These are phyloP conservation scores for Corylus americana DNA, from an alignment of 306 rosid genomes.

Conservation along the genomic window DNA sequence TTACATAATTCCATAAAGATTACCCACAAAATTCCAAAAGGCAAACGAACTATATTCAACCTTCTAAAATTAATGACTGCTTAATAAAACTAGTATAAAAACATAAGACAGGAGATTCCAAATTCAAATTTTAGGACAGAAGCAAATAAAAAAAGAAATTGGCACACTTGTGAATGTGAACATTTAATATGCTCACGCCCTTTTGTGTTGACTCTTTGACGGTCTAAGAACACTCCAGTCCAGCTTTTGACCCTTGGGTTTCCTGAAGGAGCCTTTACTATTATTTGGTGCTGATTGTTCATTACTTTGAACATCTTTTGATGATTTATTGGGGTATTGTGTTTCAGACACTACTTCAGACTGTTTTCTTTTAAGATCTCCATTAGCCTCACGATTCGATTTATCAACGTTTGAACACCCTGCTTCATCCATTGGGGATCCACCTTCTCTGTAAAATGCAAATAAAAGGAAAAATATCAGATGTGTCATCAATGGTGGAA, in stretches of 20 bases:
- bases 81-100: conserved; percentile 7
- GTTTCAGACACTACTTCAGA: conserved; percentile 44
- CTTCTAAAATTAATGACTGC: not conserved
- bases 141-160: not conserved
- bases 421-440: conserved; percentile 40
- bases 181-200: conserved; percentile 38
- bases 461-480: conserved; percentile 19
- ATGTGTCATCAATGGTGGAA: not conserved
- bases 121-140: conserved; percentile 20
- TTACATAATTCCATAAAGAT: too few relatives aligned
- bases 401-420: conserved; percentile 33
- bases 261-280: conserved; percentile 60
- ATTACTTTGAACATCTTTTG: conserved; percentile 44
- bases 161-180: conserved; percentile 24
- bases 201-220: conserved; percentile 45
- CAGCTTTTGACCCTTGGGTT: conserved; percentile 63
- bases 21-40: not conserved
- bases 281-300: conserved; percentile 33
- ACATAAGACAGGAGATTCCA: conserved; percentile 20
- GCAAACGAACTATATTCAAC: not conserved
- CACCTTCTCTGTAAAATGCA: conserved; percentile 54
- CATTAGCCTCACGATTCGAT: conserved; percentile 30
- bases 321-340: conserved; percentile 49
- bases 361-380: conserved; percentile 66
- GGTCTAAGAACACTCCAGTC: conserved; percentile 77